Evolutionary conservation across 2,329 filamentous ascomycete genomes (phyloP), one percentile per base, ranked within the genome.

Genomic region (Trichophyton schoenleinii): DNA sequence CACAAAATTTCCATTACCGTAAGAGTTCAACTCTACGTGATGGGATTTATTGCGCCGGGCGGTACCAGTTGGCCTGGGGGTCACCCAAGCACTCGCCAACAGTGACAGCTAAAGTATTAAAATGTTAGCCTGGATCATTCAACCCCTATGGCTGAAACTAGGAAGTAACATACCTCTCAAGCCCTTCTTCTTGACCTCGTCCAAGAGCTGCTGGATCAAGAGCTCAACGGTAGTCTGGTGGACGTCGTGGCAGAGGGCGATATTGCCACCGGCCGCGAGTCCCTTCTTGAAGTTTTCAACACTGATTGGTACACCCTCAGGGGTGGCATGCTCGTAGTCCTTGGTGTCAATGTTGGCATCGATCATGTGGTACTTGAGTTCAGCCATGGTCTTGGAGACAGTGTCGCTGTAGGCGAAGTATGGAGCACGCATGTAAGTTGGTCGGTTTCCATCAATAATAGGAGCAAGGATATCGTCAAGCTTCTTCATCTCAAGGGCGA

Each of bases 391-490:
- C 1, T 63, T 38, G 3, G 75, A 65, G 13, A 73, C 73, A 1
- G 66, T 58, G 7, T 64, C 68, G 41, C 71, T 71, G 49, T 72
- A 71, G 3, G 66, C 67, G 18, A 77, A 70, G 66, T 73, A 80
- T 0, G 79, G 78, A 0, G 77, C 71, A 6, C 79, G 72, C 75
- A 79, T 78, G 66, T 80, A 80, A 1, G 72, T 75, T 0, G 79
- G 78, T 36, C 73, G 72, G 55, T 71, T 69, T 36, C 78, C 78
- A 18, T 36, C 28, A 34, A 80, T 66, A 53, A 78, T 73, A 28
- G 69, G 68, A 36, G 62, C 34, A 57, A 80, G 67, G 0, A 74
- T 72, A 15, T 66, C 66, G 65, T 80, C 77, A 3, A 77, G 70
- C 18, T 68, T 62, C 9, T 66, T 68, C 74, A 80, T 79, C 65